A percentile compares a stretch with the other conserved stretches of the same genome.
Conservation (phyloP, 129 eudicot genomes). For the sunflower (Helianthus annuus) region DNA sequence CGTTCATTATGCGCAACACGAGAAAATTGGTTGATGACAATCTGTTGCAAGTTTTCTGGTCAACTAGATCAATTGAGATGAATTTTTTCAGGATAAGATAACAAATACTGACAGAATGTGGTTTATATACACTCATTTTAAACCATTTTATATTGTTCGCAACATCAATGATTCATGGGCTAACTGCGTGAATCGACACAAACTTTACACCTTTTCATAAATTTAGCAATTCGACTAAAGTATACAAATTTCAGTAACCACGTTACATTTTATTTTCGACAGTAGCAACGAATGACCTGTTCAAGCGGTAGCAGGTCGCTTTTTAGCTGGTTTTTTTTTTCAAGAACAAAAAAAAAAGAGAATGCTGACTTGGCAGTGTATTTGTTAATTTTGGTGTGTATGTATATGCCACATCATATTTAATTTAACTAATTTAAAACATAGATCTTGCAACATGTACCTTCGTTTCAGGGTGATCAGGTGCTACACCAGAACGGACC, state of each 20-base stretch:
- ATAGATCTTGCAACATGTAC: conserved; percentile 29
- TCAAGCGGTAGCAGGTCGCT: background rate
- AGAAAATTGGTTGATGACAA: conserved; percentile 88
- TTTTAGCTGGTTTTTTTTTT: background rate
- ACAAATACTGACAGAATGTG: background rate
- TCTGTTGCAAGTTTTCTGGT: conserved; percentile 85
- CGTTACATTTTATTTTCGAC: background rate
- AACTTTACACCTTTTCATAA: background rate
- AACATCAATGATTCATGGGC: background rate
- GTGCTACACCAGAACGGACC: conserved; percentile 93
- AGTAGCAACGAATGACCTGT: background rate
- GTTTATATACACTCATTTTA: conserved; percentile 4
- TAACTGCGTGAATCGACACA: background rate
- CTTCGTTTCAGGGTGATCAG: conserved; percentile 99
- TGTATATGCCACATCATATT: background rate
- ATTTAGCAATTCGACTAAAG: background rate
- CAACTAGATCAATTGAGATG: conserved; percentile 48
- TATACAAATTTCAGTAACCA: background rate
- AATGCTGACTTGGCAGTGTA: background rate
- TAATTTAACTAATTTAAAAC: background rate
- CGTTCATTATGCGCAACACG: conserved; percentile 75
- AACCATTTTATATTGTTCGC: conserved; percentile 5
- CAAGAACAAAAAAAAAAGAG: no score
- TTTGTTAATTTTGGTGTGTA: background rate
- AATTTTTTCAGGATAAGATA: conserved; percentile 8